Base-by-base conservation (phyloP, 148 eudicot genomes). In the Dianthus caryophyllus region DNA sequence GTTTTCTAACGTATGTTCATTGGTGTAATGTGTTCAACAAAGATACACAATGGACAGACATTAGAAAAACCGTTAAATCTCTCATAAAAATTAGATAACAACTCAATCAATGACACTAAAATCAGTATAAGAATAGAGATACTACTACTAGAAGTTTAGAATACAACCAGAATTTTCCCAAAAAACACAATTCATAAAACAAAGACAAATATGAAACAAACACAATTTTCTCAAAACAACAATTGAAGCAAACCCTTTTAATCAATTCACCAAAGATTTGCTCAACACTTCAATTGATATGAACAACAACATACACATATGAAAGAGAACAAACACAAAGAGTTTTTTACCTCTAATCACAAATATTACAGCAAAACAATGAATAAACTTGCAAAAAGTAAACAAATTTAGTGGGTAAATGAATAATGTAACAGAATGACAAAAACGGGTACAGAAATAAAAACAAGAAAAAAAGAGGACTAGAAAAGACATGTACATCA, bases 401-500 rank as follows among this genome's bases (percentile, higher is more conserved):
- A 33, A 20, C 9, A 1, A 50, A n/a, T n/a, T 1, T 57, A 55
- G 16, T 25, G n/a, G 59, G 59, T 15, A 2, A 53, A 53, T 22
- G 57, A 53, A 24, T 33, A 8, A 33, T 21, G 24, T 53, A 53
- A 53, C 30, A 53, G 57, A 53, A 53, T 53, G 27, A 53, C 57
- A 53, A 9, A 53, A 53, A 21, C 9, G 29, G 57, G 9, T 53
- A 24, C 27, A n/a, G n/a, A n/a, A n/a, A 47, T 14, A 55, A 55
- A 26, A 14, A 25, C 2, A 12, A 27, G 11, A 29, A 27, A 2
- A 57, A 2, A 57, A 30, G 17, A 17, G 2, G 61, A 57, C 61
- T 27, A 27, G n/a, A 16, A 57, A 57, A 57, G 61, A 57, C 61
- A 57, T 57, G 61, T 6, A 29, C 61, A 57, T 57, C 61, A 57